Evolutionary conservation across 768 basidiomycete species (phyloP).

Genomic region (Boletus subcaerulescens): DNA sequence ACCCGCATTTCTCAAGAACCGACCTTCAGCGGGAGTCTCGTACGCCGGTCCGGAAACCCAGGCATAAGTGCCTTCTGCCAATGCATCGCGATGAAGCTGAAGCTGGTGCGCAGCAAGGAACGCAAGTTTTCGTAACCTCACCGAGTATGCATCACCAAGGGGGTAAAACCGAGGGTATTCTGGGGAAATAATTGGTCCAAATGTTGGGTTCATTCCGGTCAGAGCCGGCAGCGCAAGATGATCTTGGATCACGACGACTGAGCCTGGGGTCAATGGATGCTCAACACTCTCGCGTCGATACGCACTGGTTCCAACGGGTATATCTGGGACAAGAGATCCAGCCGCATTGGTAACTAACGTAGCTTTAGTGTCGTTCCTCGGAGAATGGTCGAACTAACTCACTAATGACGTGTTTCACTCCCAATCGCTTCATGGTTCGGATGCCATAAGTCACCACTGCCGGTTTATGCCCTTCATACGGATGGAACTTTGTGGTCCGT

Average conservation of each 20-base stretch:
- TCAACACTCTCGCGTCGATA: neutral
- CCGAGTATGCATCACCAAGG: constrained; percentile 80
- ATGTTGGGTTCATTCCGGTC: constrained; percentile 74
- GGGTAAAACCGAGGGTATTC: constrained; percentile 76
- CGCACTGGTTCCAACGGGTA: constrained; percentile 81
- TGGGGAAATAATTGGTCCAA: constrained; percentile 63
- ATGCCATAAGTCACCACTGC: constrained; percentile 74
- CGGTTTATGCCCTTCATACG: constrained; percentile 79
- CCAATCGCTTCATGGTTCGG: constrained; percentile 73
- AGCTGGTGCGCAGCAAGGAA: constrained; percentile 72
- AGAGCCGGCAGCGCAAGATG: constrained; percentile 80
- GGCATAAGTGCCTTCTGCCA: constrained; percentile 83
- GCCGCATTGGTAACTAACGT: constrained; percentile 81
- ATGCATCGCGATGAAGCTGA: constrained; percentile 46
- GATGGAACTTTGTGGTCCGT: constrained; percentile 58
- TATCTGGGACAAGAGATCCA: constrained; percentile 70
- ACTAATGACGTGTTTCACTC: constrained; percentile 76
- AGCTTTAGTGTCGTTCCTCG: neutral
- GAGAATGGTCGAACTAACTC: constrained; percentile 24
- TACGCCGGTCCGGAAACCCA: constrained; percentile 92
- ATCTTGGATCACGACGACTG: constrained; percentile 83
- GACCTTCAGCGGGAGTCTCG: constrained; percentile 84
- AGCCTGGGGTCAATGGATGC: constrained; percentile 4
- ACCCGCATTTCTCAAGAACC: constrained; percentile 68
- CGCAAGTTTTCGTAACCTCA: constrained; percentile 61